A percentile compares a stretch with the other conserved stretches of the same genome.
phyloP scores from a whole-genome alignment of 352 stramenopile species.

The Phytophthora hybrid region DNA sequence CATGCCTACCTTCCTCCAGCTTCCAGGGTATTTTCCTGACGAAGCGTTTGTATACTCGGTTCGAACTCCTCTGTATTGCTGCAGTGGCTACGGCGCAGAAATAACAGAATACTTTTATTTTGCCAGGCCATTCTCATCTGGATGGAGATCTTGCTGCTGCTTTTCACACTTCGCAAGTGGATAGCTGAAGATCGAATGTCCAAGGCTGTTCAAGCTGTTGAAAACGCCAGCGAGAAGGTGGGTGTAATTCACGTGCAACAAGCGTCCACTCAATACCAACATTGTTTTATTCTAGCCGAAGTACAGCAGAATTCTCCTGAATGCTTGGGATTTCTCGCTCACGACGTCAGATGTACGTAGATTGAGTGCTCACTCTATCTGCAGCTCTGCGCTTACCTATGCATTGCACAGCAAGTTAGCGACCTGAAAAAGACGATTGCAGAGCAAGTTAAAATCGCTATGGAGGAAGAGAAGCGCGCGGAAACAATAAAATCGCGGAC shows the following conservation, averaged over 20 bases:
- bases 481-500: slow-evolving; percentile 62
- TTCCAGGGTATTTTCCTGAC: slow-evolving; percentile 62
- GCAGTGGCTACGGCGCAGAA: not conserved
- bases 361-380: not conserved
- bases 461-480: slow-evolving; percentile 64
- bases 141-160: slow-evolving; percentile 60
- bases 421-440: slow-evolving; percentile 66
- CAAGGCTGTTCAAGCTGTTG: slow-evolving; percentile 65
- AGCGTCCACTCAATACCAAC: not conserved
- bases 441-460: slow-evolving; percentile 65
- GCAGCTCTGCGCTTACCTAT: slow-evolving; percentile 2
- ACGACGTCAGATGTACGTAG: slow-evolving; percentile 50
- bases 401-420: slow-evolving; percentile 51
- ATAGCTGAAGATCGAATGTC: slow-evolving; percentile 69
- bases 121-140: slow-evolving; percentile 53
- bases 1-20: slow-evolving; percentile 60
- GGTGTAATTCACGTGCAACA: not conserved
- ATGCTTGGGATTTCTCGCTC: slow-evolving; percentile 78
- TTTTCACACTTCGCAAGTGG: slow-evolving; percentile 77
- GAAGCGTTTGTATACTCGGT: slow-evolving; percentile 72
- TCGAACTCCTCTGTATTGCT: not conserved
- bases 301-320: slow-evolving; percentile 71
- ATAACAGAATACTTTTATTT: slow-evolving; percentile 1
- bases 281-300: slow-evolving; percentile 45
- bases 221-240: slow-evolving; percentile 55